A percentile compares a stretch with the other conserved stretches of the same genome.
Conservation (phyloP, 352 stramenopile genomes). For the Halophytophthora polymorphica region DNA sequence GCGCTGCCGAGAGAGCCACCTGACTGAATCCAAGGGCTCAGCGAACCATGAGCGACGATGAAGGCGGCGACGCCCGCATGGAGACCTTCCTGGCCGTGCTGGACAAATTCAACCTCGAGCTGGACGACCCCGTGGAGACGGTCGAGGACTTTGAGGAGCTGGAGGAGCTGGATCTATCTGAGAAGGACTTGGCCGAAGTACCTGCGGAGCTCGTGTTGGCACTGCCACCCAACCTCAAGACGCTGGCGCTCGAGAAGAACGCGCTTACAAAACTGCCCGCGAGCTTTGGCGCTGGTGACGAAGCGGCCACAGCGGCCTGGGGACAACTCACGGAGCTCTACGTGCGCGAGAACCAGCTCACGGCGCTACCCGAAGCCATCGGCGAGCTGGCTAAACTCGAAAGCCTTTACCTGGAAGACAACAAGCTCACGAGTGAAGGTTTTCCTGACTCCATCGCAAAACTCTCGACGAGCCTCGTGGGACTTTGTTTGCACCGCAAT, state of each 20-base stretch:
- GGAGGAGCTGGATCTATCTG: slow-evolving; percentile 80
- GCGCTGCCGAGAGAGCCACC: not conserved
- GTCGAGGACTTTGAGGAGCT: slow-evolving; percentile 62
- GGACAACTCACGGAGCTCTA: slow-evolving; percentile 79
- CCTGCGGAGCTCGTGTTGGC: slow-evolving; percentile 49
- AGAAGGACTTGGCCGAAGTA: slow-evolving; percentile 66
- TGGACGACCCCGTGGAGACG: slow-evolving; percentile 65
- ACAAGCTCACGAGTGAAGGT: slow-evolving; percentile 57
- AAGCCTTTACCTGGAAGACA: slow-evolving; percentile 86
- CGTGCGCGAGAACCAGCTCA: slow-evolving; percentile 74
- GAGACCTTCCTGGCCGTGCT: slow-evolving; percentile 54
- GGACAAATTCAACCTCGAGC: slow-evolving; percentile 66
- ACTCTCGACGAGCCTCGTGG: slow-evolving; percentile 43
- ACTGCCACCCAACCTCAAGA: slow-evolving; percentile 61
- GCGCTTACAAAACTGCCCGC: slow-evolving; percentile 47
- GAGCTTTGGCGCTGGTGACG: slow-evolving; percentile 27
- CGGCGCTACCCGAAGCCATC: slow-evolving; percentile 44
- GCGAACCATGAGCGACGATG: slow-evolving; percentile 51
- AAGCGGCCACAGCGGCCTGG: slow-evolving; percentile 21
- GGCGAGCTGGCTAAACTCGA: slow-evolving; percentile 61
- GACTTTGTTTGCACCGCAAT: slow-evolving; percentile 84
- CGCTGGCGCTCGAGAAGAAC: slow-evolving; percentile 82
- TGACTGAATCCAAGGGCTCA: slow-evolving; percentile 2
- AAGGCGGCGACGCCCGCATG: slow-evolving; percentile 26
- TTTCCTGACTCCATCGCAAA: slow-evolving; percentile 53